phyloP scores from a whole-genome alignment of 352 stramenopile species.

The Phytophthora idaei region DNA sequence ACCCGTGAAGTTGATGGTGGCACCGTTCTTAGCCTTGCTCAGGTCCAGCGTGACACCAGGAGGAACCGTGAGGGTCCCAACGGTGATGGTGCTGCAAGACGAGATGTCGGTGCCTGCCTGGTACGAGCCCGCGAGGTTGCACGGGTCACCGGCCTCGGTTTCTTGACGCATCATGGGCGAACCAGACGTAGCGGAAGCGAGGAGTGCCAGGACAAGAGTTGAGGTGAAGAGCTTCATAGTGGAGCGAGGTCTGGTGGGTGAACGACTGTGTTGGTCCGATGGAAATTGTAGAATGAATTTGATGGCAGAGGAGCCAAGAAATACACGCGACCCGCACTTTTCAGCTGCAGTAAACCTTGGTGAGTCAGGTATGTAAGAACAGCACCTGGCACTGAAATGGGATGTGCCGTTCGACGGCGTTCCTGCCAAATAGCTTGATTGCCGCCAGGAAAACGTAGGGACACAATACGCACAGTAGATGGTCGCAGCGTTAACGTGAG shows the following conservation, averaged over 20 bases:
- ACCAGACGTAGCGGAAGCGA: constrained; percentile 1
- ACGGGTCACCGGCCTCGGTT: constrained; percentile 3
- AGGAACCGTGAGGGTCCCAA: constrained; percentile 37
- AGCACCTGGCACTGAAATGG: constrained; percentile 9
- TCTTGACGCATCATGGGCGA: constrained; percentile 31
- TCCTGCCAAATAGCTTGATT: neutral
- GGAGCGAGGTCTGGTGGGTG: neutral
- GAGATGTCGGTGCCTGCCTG: constrained; percentile 30
- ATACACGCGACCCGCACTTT: neutral
- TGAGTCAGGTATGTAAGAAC: constrained; percentile 8
- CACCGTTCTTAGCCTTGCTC: constrained; percentile 28
- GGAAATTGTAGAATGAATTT: neutral
- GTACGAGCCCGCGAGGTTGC: constrained; percentile 43
- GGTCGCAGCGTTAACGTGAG: neutral
- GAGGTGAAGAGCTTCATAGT: constrained; percentile 31
- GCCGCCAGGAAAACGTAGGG: neutral
- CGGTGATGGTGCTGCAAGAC: constrained; percentile 32
- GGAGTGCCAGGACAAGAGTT: constrained; percentile 2
- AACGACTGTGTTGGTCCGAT: neutral
- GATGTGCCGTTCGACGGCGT: constrained; percentile 16
- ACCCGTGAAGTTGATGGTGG: constrained; percentile 39
- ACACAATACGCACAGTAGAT: neutral
- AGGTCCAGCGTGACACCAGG: constrained; percentile 40
- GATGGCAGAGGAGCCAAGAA: neutral
- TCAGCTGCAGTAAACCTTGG: neutral